Conservation (phyloP, 2,329 filamentous ascomycete genomes). For the Talaromyces sp. region DNA sequence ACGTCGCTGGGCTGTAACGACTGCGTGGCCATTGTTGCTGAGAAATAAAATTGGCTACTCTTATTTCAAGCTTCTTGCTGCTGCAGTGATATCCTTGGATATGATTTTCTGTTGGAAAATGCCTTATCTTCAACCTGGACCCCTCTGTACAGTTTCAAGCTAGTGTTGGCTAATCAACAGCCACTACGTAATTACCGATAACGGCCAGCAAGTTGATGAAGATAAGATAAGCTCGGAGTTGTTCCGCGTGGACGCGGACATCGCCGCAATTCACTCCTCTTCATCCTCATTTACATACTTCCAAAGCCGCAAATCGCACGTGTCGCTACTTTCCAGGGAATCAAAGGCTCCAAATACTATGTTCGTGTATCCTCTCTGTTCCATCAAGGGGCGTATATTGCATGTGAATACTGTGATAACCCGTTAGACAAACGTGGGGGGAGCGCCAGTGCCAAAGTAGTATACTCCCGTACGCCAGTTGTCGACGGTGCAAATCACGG, state of each 20-base stretch:
- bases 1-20: background rate
- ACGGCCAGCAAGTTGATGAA: background rate
- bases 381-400: background rate
- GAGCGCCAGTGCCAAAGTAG: slow-evolving; percentile 25
- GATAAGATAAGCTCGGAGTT: background rate
- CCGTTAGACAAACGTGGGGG: background rate
- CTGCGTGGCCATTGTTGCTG: background rate
- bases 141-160: background rate
- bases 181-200: too few species aligned
- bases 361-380: background rate
- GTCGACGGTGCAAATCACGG: slow-evolving; percentile 27
- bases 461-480: slow-evolving; percentile 27
- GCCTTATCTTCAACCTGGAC: background rate
- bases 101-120: background rate
- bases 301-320: background rate
- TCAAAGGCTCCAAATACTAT: background rate
- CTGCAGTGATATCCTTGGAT: background rate
- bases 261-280: background rate
- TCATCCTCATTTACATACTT: background rate
- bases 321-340: background rate
- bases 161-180: background rate
- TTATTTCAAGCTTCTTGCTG: background rate
- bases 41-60: background rate
- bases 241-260: background rate
- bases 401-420: background rate